Conservation (phyloP, 257 asterid species). For the Fraxinus quadrangulata region DNA sequence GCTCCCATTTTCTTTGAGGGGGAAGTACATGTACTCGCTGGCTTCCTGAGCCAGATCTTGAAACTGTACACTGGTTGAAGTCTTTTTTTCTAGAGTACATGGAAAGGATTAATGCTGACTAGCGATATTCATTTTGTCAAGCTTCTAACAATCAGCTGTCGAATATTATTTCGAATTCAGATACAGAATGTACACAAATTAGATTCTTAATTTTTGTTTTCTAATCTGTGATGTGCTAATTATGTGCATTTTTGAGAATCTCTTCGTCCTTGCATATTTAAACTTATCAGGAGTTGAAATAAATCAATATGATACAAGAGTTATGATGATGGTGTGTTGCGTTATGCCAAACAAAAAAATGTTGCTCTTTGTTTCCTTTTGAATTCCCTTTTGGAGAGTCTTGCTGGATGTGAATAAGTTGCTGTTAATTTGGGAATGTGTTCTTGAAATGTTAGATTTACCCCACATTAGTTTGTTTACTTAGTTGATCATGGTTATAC, state of each 20-base stretch:
- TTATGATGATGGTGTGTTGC: neutral
- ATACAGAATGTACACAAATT: slow-evolving; percentile 5
- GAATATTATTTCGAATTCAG: slow-evolving; percentile 1
- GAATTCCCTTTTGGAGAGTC: neutral
- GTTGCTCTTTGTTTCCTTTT: neutral
- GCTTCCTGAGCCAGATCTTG: slow-evolving; percentile 3
- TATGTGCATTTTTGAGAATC: neutral
- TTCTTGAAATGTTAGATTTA: neutral
- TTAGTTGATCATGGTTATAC: neutral
- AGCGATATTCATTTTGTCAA: neutral
- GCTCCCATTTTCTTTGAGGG: slow-evolving; percentile 10
- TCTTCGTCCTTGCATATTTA: neutral
- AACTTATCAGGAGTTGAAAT: neutral
- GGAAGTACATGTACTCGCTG: neutral
- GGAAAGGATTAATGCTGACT: slow-evolving; percentile 1
- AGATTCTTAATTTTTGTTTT: neutral
- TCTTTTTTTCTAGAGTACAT: neutral
- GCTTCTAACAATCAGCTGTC: neutral
- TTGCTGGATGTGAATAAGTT: neutral
- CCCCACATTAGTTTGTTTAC: neutral
- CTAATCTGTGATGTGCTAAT: neutral
- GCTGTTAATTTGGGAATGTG: neutral
- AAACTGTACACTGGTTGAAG: neutral
- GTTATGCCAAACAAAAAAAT: neutral
- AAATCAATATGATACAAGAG: neutral